Evolutionary conservation across 345 rosid genomes (phyloP), one percentile per base, ranked within the genome.

Genomic region (Eucalyptus urophylla): DNA sequence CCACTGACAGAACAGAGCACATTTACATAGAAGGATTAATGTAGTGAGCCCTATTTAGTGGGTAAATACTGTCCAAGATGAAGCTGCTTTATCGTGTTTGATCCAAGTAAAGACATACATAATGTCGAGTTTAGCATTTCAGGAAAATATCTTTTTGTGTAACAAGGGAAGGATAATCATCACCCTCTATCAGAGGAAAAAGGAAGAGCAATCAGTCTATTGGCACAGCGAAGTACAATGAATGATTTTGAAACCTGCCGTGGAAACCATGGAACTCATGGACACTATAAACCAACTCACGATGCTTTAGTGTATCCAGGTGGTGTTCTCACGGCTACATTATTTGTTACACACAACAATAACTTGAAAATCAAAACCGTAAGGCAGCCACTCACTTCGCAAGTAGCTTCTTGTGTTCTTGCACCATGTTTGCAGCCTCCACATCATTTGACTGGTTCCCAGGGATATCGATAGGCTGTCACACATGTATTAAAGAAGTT

Each of bases 371-470:
- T 86, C 43, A 86, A 89, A 60, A 69, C 14, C 11, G 87, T 27
- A 14, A n/a, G 86, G 50, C 86, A 83, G 76, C 69, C 29, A 91
- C 98, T 94, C 90, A 96, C 98, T 91, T 92, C 58, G 95, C 93
- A 87, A 37, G 93, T 47, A 96, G 97, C 88, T 92, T 95, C 93
- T 92, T 90, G 92, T 96, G 95, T 93, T 94, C 94, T 89, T 94
- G 94, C 92, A 95, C 91, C 95, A 95, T 88, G 90, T 87, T 91
- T 89, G 90, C 85, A 87, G 88, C 88, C 90, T 94, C 95, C 62
- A 49, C 62, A 25, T 16, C 67, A 33, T 53, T 86, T 31, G 14
- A 33, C 80, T 49, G 60, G 31, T 87, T 50, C 47, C 44, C 80
- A 27, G 65, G 45, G 90, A 80, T 47, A 60, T 80, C 22, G 11